phyloP scores from a whole-genome alignment of 768 basidiomycete species.

The Boletus edulis region DNA sequence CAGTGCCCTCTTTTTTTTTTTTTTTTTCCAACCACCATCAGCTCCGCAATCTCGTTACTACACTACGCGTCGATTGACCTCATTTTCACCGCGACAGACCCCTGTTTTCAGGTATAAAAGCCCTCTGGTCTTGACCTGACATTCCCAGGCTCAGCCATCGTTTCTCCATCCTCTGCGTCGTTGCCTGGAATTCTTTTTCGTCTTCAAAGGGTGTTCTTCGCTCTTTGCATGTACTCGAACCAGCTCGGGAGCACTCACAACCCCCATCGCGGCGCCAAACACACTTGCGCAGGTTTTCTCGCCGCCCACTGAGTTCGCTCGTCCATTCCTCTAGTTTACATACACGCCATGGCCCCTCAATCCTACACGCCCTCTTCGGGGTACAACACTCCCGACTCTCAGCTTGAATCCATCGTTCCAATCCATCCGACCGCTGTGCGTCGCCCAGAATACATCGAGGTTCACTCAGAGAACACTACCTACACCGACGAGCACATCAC shows the following conservation, averaged over 20 bases:
- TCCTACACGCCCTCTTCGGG: slow-evolving; percentile 51
- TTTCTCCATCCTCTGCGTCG: neutral
- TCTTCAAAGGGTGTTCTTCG: slow-evolving; percentile 34
- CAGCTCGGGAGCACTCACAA: slow-evolving; percentile 88
- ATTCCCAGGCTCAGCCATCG: neutral
- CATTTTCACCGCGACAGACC: neutral
- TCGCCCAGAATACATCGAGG: slow-evolving; percentile 70
- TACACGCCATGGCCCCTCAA: slow-evolving; percentile 47
- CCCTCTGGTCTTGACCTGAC: neutral
- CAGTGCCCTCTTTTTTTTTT: slow-evolving; percentile 17
- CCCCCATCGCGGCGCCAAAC: slow-evolving; percentile 82
- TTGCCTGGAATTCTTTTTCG: slow-evolving; percentile 4
- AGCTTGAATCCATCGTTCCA: slow-evolving; percentile 64
- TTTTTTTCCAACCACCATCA: slow-evolving; percentile 21
- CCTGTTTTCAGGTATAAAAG: slow-evolving; percentile 31
- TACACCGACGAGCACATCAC: slow-evolving; percentile 85
- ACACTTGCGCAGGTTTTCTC: slow-evolving; percentile 71
- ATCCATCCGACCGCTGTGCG: slow-evolving; percentile 86
- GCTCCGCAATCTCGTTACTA: slow-evolving; percentile 3
- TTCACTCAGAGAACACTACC: slow-evolving; percentile 76
- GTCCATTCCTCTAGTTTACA: slow-evolving; percentile 24
- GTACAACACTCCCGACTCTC: slow-evolving; percentile 68
- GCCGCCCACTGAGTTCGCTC: slow-evolving; percentile 40
- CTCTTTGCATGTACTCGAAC: slow-evolving; percentile 92
- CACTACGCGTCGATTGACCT: neutral